Base-by-base conservation (phyloP, 2,329 filamentous ascomycete species). In the Aspergillus costaricaensis region DNA sequence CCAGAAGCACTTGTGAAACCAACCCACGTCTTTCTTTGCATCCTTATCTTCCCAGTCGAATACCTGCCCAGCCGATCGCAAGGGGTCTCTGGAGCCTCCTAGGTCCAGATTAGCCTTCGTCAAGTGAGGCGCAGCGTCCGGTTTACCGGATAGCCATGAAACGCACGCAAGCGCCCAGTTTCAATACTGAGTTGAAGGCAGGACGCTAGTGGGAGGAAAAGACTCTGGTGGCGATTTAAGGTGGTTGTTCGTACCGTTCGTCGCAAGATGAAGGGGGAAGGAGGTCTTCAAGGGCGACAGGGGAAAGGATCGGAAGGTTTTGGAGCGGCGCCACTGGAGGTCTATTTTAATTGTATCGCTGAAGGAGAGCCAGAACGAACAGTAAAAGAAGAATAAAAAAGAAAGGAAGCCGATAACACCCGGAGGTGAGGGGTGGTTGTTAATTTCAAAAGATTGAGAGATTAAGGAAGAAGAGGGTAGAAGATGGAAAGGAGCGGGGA, bases 201-300 rank as follows among this genome's bases (percentile, higher is more conserved):
- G 17, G 19, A 39, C 38, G 23, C 52, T 44, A 55, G 52, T 36
- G 39, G 52, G 27, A 43, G 38, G 39, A 36, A 15, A 36, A 19
- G 30, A 30, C 25, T 12, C 39, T 21, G 27, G 53, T 55, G 53
- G 39, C 53, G 53, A 39, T 32, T 14, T 25, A 41, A 21, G 14
- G 41, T 44, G 44, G 14, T 7, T 27, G 47, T 27, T 55, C 21
- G 36, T 21, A 39, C 23, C 23, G 53, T 55, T 44, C 53, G 36
- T 55, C 25, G 39, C 25, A 41, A 55, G 32, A 14, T 30, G 53
- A 47, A 55, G 53, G 50, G 50, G 50, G 52, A n/a, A 23, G 32
- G 23, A 23, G 38, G 21, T 15, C 38, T 15, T 25, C 23, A n/a
- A 30, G 43, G 39, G 53, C 53, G 39, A 55, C n/a, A 44, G n/a